Evolutionary conservation across 1,284 basidiomycete genomes (phyloP).

Genomic region (Fomitopsis schrenkii): DNA sequence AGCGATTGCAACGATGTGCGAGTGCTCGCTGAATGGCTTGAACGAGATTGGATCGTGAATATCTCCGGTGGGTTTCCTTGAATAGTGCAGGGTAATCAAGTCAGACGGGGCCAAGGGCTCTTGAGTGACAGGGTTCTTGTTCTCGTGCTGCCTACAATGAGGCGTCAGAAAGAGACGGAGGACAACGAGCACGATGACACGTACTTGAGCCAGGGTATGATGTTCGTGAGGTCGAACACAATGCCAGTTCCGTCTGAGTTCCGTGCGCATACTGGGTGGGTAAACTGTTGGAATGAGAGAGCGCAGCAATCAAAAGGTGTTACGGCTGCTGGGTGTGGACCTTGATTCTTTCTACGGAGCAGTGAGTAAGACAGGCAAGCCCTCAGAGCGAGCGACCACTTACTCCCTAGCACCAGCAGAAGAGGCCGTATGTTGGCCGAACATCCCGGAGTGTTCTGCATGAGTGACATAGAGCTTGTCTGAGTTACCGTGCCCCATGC

Average conservation of each 20-base stretch:
- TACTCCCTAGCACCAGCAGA: constrained; percentile 71
- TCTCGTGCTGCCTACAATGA: constrained; percentile 61
- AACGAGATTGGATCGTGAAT: constrained; percentile 91
- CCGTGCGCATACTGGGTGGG: constrained; percentile 84
- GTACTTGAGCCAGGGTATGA: constrained; percentile 91
- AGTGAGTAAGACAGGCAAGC: background rate
- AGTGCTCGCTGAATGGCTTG: constrained; percentile 89
- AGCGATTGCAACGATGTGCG: constrained; percentile 86
- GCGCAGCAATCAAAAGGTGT: constrained; percentile 93
- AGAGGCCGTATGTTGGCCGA: constrained; percentile 73
- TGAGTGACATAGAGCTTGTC: constrained; percentile 86
- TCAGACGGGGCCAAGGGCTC: constrained; percentile 74
- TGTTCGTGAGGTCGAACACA: constrained; percentile 87
- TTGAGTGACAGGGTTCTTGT: constrained; percentile 85
- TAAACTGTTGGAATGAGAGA: constrained; percentile 88
- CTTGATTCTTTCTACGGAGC: constrained; percentile 56
- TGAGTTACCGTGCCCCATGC: constrained; percentile 82
- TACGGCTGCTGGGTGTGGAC: constrained; percentile 51
- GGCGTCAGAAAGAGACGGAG: constrained; percentile 6
- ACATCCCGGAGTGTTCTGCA: constrained; percentile 73
- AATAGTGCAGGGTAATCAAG: constrained; percentile 88
- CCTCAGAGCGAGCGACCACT: constrained; percentile 22
- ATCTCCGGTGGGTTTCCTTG: constrained; percentile 73
- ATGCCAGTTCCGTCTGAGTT: constrained; percentile 75
- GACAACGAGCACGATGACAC: constrained; percentile 25